phyloP scores from a whole-genome alignment of 2,329 filamentous ascomycete species.

The Pezicula carpinea region DNA sequence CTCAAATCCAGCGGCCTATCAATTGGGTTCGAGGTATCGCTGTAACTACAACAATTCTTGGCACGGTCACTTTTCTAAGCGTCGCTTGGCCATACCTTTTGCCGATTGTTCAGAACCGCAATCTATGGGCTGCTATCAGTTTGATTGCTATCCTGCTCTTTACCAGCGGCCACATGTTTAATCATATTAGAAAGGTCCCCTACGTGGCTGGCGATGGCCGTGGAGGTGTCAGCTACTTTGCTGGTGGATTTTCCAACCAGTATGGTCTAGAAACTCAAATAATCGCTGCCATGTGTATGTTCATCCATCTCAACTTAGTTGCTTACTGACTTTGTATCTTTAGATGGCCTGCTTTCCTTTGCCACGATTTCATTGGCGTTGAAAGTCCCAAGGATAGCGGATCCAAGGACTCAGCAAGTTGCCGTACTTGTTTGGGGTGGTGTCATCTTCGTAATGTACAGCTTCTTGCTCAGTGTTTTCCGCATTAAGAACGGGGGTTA shows the following conservation, averaged over 20 bases:
- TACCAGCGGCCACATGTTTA: conserved; percentile 98
- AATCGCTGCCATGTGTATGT: conserved; percentile 86
- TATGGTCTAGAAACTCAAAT: conserved; percentile 95
- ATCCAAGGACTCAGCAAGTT: conserved; percentile 72
- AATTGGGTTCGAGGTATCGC: conserved; percentile 77
- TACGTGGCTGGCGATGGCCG: conserved; percentile 83
- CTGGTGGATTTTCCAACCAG: conserved; percentile 87
- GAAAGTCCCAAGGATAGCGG: conserved; percentile 84
- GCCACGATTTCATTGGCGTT: conserved; percentile 85
- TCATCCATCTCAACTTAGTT: neutral
- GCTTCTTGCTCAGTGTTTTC: conserved; percentile 91
- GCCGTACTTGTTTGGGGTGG: conserved; percentile 76
- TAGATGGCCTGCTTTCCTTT: conserved; percentile 79
- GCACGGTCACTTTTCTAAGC: conserved; percentile 60
- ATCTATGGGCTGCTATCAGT: conserved; percentile 87
- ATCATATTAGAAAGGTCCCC: conserved; percentile 92
- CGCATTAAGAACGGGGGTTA: conserved; percentile 92
- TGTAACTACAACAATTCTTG: conserved; percentile 64
- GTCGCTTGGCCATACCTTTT: conserved; percentile 75
- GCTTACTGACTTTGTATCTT: neutral
- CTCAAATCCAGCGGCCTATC: conserved; percentile 74
- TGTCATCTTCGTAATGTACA: conserved; percentile 79
- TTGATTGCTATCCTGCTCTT: conserved; percentile 88
- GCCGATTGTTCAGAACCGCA: conserved; percentile 82
- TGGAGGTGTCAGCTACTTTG: conserved; percentile 87